Percentiles rank a stretch among this genome's conserved stretches.
phyloP scores from a whole-genome alignment of 169 alveolate genomes.

The Plasmodium gaboni region DNA sequence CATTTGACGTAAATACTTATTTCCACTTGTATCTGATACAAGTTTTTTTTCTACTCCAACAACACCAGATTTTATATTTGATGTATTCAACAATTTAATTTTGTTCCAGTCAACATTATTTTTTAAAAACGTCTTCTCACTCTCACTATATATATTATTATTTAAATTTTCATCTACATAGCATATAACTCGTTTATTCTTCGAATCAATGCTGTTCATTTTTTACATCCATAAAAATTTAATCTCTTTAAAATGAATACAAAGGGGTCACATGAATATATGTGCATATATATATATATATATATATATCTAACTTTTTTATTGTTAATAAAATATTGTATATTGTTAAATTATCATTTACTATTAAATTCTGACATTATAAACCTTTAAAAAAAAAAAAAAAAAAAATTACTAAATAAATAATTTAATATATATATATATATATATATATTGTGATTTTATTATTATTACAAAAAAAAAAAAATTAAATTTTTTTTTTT shows the following conservation, averaged over 20 bases:
- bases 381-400: neutral
- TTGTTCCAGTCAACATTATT: slow-evolving; percentile 56
- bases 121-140: slow-evolving; percentile 38
- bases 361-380: neutral
- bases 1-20: no score
- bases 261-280: no score
- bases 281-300: no score
- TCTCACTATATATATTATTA: slow-evolving; percentile 29
- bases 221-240: neutral
- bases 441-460: neutral
- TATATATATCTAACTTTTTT: no score
- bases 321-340: no score
- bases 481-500: no score
- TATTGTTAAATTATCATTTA: neutral
- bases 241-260: neutral
- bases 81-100: slow-evolving; percentile 16
- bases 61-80: neutral
- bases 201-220: slow-evolving; percentile 25
- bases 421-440: neutral
- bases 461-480: no score
- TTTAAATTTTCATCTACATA: slow-evolving; percentile 48
- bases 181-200: slow-evolving; percentile 19
- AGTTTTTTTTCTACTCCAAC: neutral
- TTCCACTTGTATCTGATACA: neutral
- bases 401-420: neutral